phyloP scores from a whole-genome alignment of 306 rosid genomes.

The Leucaena leucocephala region DNA sequence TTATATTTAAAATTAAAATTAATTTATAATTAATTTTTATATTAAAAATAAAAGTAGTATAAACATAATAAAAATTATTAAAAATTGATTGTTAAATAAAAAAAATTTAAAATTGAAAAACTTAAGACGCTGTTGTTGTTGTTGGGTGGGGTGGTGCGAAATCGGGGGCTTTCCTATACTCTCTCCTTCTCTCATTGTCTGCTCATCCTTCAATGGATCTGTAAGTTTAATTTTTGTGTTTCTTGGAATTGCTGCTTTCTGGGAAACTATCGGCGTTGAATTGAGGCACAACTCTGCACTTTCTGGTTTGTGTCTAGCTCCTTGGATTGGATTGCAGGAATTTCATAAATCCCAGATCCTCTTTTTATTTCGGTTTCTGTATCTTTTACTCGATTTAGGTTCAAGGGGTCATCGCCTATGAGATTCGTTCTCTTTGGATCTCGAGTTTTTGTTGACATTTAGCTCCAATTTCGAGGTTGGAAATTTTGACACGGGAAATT shows the following conservation, averaged over 20 bases:
- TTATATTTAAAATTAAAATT: no score
- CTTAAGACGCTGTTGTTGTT: conserved; percentile 10
- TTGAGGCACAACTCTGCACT: conserved; percentile 35
- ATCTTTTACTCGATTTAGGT: conserved; percentile 25
- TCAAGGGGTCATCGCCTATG: conserved; percentile 30
- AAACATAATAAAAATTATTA: no score
- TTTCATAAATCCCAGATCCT: conserved; percentile 46
- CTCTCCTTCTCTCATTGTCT: conserved; percentile 33
- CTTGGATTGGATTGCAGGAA: conserved; percentile 32
- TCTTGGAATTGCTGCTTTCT: neutral
- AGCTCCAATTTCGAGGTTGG: conserved; percentile 38
- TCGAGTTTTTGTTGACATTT: conserved; percentile 31
- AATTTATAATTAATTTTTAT: no score
- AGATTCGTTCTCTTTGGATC: conserved; percentile 47
- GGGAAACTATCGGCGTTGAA: conserved; percentile 37
- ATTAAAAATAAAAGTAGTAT: no score
- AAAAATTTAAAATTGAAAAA: conserved; percentile 41
- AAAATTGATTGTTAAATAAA: neutral
- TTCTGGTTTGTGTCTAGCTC: conserved; percentile 25
- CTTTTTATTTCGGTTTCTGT: conserved; percentile 29
- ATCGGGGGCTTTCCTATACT: conserved; percentile 51
- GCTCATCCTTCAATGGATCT: conserved; percentile 54
- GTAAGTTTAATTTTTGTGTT: conserved; percentile 37
- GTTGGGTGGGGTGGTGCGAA: conserved; percentile 63
- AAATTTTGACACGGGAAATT: conserved; percentile 29